Conservation (phyloP, 768 basidiomycete genomes). For the Lentinula lateritia region DNA sequence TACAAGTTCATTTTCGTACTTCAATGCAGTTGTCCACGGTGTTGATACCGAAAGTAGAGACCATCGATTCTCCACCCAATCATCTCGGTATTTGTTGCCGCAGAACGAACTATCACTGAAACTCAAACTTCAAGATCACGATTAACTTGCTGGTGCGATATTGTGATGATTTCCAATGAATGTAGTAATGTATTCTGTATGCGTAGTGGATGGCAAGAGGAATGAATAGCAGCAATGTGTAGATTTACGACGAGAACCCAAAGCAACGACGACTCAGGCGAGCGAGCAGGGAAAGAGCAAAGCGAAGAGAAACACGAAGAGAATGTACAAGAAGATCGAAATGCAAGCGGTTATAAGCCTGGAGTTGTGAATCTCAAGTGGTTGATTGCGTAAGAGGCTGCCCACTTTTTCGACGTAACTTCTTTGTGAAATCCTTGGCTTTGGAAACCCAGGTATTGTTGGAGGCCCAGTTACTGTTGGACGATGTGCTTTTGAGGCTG, state of each 20-base stretch:
- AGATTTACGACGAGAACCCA: not conserved
- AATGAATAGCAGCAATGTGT: not conserved
- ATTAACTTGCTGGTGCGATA: not conserved
- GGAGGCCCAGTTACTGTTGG: constrained; percentile 7
- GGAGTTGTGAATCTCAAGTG: constrained; percentile 1
- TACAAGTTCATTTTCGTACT: no score
- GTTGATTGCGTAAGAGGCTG: constrained; percentile 4
- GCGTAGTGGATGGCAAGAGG: not conserved
- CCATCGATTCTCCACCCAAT: no score
- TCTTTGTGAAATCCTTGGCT: constrained; percentile 37
- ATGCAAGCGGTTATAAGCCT: not conserved
- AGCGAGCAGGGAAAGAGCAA: not conserved
- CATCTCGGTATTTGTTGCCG: no score
- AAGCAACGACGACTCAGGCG: not conserved
- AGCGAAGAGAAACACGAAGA: constrained; percentile 5
- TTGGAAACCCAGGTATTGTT: constrained; percentile 24
- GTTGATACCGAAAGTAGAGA: no score
- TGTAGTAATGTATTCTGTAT: not conserved
- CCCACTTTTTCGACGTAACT: constrained; percentile 35
- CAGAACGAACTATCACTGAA: no score
- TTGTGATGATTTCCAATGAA: not conserved
- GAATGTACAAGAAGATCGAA: not conserved
- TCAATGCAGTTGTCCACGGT: no score
- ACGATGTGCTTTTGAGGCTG: constrained; percentile 15
- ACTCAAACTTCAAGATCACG: not conserved